Conservation (phyloP, 805 yeast genomes). For the Geotrichum ghanense region DNA sequence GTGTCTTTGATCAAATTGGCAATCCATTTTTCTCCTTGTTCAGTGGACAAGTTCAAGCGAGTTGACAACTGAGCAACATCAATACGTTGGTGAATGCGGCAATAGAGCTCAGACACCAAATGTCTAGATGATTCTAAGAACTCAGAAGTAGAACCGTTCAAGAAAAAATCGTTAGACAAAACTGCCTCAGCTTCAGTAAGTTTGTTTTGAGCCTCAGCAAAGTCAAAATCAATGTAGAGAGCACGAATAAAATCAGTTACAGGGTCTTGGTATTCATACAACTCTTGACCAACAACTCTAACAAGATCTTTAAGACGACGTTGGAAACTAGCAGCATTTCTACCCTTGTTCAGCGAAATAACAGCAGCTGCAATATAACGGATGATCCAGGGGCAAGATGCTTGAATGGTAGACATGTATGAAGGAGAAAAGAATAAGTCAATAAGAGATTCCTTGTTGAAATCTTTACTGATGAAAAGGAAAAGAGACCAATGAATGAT, state of each 20-base stretch:
- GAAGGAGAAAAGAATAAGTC: conserved; percentile 50
- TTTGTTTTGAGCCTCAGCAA: conserved; percentile 39
- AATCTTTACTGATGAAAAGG: conserved; percentile 44
- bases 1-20: conserved; percentile 38
- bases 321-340: conserved; percentile 30
- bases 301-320: conserved; percentile 48
- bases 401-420: conserved; percentile 55
- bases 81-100: conserved; percentile 41
- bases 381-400: conserved; percentile 60
- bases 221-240: conserved; percentile 47
- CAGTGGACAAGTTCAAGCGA: conserved; percentile 33
- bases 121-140: conserved; percentile 40
- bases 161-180: conserved; percentile 47
- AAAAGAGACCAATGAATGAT: conserved; percentile 59
- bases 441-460: conserved; percentile 41
- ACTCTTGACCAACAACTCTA: conserved; percentile 47
- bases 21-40: conserved; percentile 42
- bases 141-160: conserved; percentile 30
- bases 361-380: conserved; percentile 59
- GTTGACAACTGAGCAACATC: conserved; percentile 36
- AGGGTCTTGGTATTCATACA: conserved; percentile 56
- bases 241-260: conserved; percentile 45
- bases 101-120: conserved; percentile 41
- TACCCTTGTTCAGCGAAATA: conserved; percentile 19
- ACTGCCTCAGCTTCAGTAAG: conserved; percentile 37